Conservation (phyloP, 176 grass and related monocot genomes). For the Zea mays region DNA sequence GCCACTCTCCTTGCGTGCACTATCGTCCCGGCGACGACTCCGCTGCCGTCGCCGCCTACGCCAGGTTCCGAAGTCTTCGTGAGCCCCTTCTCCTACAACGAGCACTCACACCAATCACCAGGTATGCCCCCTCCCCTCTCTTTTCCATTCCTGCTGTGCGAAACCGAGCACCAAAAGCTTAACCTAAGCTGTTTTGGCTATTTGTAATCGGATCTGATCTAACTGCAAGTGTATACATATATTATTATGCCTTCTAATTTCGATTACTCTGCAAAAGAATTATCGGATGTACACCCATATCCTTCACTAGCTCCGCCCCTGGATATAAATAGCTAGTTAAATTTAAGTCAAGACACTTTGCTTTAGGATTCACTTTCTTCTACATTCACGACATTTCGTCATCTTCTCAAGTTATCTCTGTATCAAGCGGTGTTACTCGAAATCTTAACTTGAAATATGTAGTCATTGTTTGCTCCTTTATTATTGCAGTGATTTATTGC, state of each 20-base stretch:
- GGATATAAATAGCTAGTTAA: conserved; percentile 4
- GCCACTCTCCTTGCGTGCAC: too few relatives aligned
- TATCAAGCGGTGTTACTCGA: background rate
- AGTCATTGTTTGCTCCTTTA: background rate
- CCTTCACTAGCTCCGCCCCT: background rate
- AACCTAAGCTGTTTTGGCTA: background rate
- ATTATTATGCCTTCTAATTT: background rate
- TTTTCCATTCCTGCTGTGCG: background rate
- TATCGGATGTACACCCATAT: background rate
- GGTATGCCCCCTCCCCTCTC: background rate
- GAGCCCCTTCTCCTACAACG: background rate
- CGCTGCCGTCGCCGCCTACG: background rate
- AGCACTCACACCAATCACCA: background rate
- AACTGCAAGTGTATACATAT: background rate
- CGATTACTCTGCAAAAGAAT: background rate
- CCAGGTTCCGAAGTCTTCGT: background rate
- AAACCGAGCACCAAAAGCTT: background rate
- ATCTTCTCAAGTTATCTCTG: background rate
- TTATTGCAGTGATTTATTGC: background rate
- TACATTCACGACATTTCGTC: background rate
- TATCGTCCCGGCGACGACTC: too few relatives aligned
- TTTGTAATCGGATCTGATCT: background rate
- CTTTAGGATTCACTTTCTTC: conserved; percentile 27
- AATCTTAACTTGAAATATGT: background rate
- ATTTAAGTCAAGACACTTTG: conserved; percentile 5